A percentile compares a stretch with the other conserved stretches of the same genome.
Conservation (phyloP, 495 filamentous ascomycete species). For the Penicillium maclennaniae region DNA sequence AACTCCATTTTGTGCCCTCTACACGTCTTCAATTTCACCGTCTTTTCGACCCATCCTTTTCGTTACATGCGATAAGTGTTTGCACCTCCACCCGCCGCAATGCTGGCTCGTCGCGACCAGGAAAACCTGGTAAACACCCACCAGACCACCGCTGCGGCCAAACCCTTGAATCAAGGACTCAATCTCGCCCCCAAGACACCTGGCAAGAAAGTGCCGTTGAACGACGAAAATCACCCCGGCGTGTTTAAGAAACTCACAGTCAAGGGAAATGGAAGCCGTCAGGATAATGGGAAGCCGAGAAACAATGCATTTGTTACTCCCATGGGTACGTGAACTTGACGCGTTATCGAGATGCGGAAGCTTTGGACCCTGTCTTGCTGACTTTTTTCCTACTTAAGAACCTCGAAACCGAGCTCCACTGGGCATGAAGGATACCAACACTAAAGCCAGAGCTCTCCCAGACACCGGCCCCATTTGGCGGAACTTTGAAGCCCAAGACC, state of each 20-base stretch:
- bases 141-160: constrained; percentile 71
- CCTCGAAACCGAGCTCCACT: constrained; percentile 73
- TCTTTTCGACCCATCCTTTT: background rate
- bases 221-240: constrained; percentile 80
- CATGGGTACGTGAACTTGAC: constrained; percentile 53
- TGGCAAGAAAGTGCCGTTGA: constrained; percentile 75
- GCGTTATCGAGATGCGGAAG: background rate
- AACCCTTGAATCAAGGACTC: constrained; percentile 67
- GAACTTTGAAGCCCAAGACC: constrained; percentile 45
- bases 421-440: constrained; percentile 94
- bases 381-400: constrained; percentile 39
- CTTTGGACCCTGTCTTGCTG: constrained; percentile 15
- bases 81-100: constrained; percentile 37
- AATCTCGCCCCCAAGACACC: constrained; percentile 75
- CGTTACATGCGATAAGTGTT: constrained; percentile 22
- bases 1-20: constrained; percentile 5
- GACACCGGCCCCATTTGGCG: constrained; percentile 52
- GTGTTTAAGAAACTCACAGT: constrained; percentile 61
- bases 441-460: constrained; percentile 71
- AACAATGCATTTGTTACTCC: constrained; percentile 79
- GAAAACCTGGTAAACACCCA: constrained; percentile 80
- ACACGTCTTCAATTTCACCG: constrained; percentile 1
- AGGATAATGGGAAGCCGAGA: constrained; percentile 59
- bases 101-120: constrained; percentile 83
- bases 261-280: constrained; percentile 58